These are phyloP conservation scores for Zygotorulaspora sp. DNA, from an alignment of 805 yeast genomes.

Conservation along the genomic window DNA sequence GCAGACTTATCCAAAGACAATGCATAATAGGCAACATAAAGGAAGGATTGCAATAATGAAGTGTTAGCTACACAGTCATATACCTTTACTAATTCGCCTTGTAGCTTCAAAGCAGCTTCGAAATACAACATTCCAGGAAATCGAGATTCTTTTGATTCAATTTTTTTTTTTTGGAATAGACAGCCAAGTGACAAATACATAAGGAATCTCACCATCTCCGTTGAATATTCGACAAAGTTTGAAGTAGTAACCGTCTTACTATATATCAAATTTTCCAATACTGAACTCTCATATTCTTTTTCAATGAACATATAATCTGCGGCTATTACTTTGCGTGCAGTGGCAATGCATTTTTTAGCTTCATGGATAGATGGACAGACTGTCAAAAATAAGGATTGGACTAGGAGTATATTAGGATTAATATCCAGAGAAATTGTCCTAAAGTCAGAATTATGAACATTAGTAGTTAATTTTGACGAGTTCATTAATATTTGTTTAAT, in stretches of 20 bases:
- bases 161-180: constrained; percentile 6
- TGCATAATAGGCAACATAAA: constrained; percentile 13
- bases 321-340: constrained; percentile 8
- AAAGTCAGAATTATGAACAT: constrained; percentile 2
- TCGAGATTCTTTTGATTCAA: neutral
- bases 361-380: constrained; percentile 1
- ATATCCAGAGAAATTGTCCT: constrained; percentile 5
- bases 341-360: constrained; percentile 5
- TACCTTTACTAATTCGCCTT: constrained; percentile 5
- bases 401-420: constrained; percentile 3
- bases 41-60: constrained; percentile 10
- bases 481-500: constrained; percentile 11
- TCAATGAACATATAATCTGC: constrained; percentile 17
- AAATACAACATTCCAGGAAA: constrained; percentile 2
- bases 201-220: constrained; percentile 11
- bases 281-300: constrained; percentile 3
- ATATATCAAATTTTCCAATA: constrained; percentile 4
- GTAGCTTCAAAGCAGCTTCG: constrained; percentile 3
- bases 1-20: constrained; percentile 11
- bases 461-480: constrained; percentile 3
- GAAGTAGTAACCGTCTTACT: neutral
- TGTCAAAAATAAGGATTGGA: neutral
- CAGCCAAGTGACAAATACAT: constrained; percentile 12
- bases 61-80: constrained; percentile 5
- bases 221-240: constrained; percentile 2